These are phyloP conservation scores for Ophiostoma angusticollis DNA, from an alignment of 2,329 filamentous ascomycete species.

Conservation along the genomic window DNA sequence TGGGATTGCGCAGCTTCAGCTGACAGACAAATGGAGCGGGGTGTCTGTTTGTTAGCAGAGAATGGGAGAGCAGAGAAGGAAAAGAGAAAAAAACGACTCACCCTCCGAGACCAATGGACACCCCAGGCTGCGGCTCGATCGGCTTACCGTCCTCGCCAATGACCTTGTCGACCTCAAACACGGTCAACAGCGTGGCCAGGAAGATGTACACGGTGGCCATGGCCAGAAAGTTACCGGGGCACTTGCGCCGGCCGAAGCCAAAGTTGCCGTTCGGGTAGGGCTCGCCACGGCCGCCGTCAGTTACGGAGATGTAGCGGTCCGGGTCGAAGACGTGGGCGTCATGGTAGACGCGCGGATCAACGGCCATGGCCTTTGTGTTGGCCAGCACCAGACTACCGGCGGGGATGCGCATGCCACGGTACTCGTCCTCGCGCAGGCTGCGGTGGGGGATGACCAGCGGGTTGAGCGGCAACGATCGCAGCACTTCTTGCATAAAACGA, in stretches of 20 bases:
- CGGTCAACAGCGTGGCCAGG: slow-evolving; percentile 26
- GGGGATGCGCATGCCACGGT: slow-evolving; percentile 43
- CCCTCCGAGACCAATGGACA: slow-evolving; percentile 15
- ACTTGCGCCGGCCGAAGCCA: slow-evolving; percentile 40
- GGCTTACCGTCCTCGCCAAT: slow-evolving; percentile 12
- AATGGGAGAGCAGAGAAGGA: neutral
- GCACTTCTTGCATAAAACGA: slow-evolving; percentile 32
- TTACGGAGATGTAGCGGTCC: slow-evolving; percentile 25
- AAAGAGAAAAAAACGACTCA: slow-evolving; percentile 2
- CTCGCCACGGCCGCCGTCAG: slow-evolving; percentile 23
- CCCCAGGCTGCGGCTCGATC: slow-evolving; percentile 12
- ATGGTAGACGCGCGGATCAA: slow-evolving; percentile 27
- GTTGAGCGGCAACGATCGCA: slow-evolving; percentile 31
- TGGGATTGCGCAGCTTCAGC: slow-evolving; percentile 7
- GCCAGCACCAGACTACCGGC: slow-evolving; percentile 34
- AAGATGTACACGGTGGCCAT: slow-evolving; percentile 30
- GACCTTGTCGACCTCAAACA: slow-evolving; percentile 13
- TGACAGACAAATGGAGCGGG: slow-evolving; percentile 14
- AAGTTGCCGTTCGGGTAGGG: slow-evolving; percentile 35
- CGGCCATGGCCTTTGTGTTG: slow-evolving; percentile 32
- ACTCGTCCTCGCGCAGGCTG: slow-evolving; percentile 40
- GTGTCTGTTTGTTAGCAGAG: too few species aligned
- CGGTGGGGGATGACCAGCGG: slow-evolving; percentile 42
- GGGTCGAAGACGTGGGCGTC: slow-evolving; percentile 33
- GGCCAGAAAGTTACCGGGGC: slow-evolving; percentile 37